Percentiles rank a stretch among this genome's conserved stretches.
Evolutionary conservation across 805 yeast genomes (phyloP).

Genomic region (Metschnikowia hibisci): DNA sequence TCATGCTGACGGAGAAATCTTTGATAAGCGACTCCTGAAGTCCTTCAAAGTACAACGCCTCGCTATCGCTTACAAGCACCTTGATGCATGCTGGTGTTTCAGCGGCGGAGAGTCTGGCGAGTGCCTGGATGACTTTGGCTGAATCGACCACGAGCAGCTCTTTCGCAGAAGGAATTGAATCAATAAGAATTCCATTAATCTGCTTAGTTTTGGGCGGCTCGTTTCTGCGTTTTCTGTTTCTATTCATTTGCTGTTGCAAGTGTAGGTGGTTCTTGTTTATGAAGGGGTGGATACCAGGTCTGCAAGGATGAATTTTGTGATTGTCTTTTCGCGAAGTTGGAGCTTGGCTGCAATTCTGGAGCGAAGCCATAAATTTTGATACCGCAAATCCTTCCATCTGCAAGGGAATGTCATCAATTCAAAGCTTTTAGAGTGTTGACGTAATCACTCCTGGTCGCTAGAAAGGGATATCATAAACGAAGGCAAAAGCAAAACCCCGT

Average conservation of each 20-base stretch:
- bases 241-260: neutral
- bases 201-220: conserved; percentile 1
- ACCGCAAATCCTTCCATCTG: too few relatives aligned
- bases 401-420: too few relatives aligned
- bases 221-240: conserved; percentile 7
- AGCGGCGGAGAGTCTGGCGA: conserved; percentile 17
- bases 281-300: neutral
- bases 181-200: neutral
- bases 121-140: conserved; percentile 23
- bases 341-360: conserved; percentile 2
- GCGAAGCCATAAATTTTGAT: neutral
- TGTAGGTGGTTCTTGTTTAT: neutral
- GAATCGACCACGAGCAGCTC: conserved; percentile 20
- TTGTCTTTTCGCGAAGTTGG: neutral
- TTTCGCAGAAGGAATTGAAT: neutral
- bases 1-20: neutral
- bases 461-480: too few relatives aligned
- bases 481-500: too few relatives aligned
- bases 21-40: conserved; percentile 21
- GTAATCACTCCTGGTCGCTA: too few relatives aligned
- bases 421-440: too few relatives aligned
- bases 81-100: conserved; percentile 16
- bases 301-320: neutral
- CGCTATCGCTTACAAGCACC: conserved; percentile 22
- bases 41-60: conserved; percentile 22